Evolutionary conservation across 2,329 filamentous ascomycete genomes (phyloP).

Genomic region (Rutstroemia sp.): DNA sequence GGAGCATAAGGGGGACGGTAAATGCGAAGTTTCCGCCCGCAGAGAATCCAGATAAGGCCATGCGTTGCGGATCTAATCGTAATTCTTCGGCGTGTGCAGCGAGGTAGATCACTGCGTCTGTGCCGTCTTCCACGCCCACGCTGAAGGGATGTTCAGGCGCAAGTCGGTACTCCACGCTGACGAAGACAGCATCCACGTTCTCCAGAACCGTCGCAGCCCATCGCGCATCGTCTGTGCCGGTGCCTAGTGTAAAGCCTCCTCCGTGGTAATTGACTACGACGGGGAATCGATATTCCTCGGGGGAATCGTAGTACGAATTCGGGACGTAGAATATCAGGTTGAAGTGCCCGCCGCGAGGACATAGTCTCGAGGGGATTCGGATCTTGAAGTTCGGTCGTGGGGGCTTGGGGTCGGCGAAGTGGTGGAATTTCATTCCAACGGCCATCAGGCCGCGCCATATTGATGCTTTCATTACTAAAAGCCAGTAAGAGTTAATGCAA

Average conservation of each 20-base stretch:
- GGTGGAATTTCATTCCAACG: conserved; percentile 30
- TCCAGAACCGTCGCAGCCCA: conserved; percentile 49
- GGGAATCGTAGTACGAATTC: conserved; percentile 29
- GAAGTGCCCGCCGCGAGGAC: conserved; percentile 27
- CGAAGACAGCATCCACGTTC: conserved; percentile 47
- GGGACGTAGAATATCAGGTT: conserved; percentile 38
- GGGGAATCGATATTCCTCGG: conserved; percentile 32
- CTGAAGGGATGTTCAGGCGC: conserved; percentile 59
- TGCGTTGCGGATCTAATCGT: conserved; percentile 45
- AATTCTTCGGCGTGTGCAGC: conserved; percentile 48
- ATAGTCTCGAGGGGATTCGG: conserved; percentile 26
- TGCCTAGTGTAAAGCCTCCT: conserved; percentile 58
- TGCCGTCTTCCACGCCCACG: conserved; percentile 56
- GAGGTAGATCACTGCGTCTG: conserved; percentile 56
- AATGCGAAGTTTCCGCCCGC: conserved; percentile 37
- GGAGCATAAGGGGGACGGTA: conserved; percentile 34
- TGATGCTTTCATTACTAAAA: conserved; percentile 27
- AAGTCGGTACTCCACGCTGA: conserved; percentile 61
- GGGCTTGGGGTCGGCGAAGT: conserved; percentile 27
- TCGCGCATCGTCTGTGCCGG: conserved; percentile 54
- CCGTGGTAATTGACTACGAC: conserved; percentile 61
- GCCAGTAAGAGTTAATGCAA: conserved; percentile 4
- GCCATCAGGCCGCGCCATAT: conserved; percentile 30
- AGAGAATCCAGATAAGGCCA: conserved; percentile 57
- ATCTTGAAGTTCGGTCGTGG: conserved; percentile 27